Conservation (phyloP, 1,284 basidiomycete genomes). For the Tylopilus sp. region DNA sequence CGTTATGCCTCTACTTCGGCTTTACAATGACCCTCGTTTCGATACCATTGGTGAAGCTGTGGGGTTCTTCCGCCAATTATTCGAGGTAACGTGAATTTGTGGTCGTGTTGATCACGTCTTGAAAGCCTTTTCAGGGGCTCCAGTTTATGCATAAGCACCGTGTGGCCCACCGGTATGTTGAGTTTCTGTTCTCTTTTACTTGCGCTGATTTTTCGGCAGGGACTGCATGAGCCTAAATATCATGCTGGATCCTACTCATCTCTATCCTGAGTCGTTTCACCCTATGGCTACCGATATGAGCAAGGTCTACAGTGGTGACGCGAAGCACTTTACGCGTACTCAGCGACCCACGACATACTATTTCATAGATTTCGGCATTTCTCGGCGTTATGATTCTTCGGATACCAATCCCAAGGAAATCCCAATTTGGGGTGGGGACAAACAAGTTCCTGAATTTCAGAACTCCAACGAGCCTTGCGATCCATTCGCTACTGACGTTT, state of each 20-base stretch:
- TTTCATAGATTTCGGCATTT: neutral
- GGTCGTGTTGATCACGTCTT: neutral
- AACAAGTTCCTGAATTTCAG: constrained; percentile 16
- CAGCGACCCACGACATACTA: neutral
- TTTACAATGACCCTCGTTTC: neutral
- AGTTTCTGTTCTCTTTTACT: neutral
- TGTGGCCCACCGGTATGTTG: constrained; percentile 1
- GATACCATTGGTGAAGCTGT: neutral
- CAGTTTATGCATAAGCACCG: too few species aligned
- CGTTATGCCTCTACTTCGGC: too few species aligned
- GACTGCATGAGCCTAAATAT: constrained; percentile 18
- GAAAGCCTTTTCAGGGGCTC: neutral
- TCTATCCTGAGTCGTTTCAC: constrained; percentile 5
- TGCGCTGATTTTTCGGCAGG: neutral
- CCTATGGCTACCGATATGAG: neutral
- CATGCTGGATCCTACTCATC: constrained; percentile 8
- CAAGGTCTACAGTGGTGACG: neutral
- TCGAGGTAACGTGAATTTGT: neutral
- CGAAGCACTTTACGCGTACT: too few species aligned
- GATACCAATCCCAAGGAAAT: too few species aligned
- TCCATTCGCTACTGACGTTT: too few species aligned
- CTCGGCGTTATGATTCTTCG: too few species aligned
- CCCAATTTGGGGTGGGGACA: too few species aligned
- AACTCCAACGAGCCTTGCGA: constrained; percentile 11
- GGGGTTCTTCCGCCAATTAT: neutral